phyloP scores from a whole-genome alignment of 352 stramenopile genomes.

The Phytopythium sindhum region DNA sequence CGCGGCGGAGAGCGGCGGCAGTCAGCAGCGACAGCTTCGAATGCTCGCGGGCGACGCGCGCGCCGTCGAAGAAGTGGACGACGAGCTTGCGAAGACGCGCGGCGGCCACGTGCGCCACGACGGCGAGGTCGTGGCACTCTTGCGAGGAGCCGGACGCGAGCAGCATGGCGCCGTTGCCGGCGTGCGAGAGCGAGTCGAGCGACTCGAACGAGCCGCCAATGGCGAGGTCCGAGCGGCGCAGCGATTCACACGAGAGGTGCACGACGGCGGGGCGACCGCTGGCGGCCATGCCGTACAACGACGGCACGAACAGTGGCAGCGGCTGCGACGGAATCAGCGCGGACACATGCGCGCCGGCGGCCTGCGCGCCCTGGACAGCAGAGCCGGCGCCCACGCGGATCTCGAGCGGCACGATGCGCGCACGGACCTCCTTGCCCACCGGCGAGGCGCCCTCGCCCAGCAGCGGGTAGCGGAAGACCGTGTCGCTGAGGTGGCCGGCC shows the following conservation, averaged over 20 bases:
- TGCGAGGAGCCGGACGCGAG: constrained; percentile 66
- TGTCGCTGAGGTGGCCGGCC: constrained; percentile 51
- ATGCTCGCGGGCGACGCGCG: constrained; percentile 57
- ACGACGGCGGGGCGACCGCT: constrained; percentile 39
- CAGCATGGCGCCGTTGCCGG: constrained; percentile 39
- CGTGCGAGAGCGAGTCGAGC: constrained; percentile 66
- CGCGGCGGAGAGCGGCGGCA: constrained; percentile 42
- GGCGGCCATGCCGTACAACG: constrained; percentile 52
- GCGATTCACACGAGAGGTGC: constrained; percentile 57
- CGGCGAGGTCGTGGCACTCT: constrained; percentile 75
- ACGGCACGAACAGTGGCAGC: constrained; percentile 72
- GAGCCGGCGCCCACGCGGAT: constrained; percentile 52
- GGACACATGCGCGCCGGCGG: constrained; percentile 40
- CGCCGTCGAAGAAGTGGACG: constrained; percentile 81
- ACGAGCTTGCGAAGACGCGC: constrained; percentile 55
- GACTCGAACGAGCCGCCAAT: constrained; percentile 52
- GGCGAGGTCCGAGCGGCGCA: constrained; percentile 43
- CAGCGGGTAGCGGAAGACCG: constrained; percentile 64
- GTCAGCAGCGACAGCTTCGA: constrained; percentile 57
- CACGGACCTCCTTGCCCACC: constrained; percentile 20
- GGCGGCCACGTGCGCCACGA: constrained; percentile 72
- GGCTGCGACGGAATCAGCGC: constrained; percentile 68
- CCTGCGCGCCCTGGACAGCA: constrained; percentile 56
- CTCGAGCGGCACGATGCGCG: constrained; percentile 60
- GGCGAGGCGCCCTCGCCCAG: constrained; percentile 19